These are phyloP conservation scores for Phyllostachys edulis DNA, from an alignment of 176 grass and related monocot species.

Conservation along the genomic window DNA sequence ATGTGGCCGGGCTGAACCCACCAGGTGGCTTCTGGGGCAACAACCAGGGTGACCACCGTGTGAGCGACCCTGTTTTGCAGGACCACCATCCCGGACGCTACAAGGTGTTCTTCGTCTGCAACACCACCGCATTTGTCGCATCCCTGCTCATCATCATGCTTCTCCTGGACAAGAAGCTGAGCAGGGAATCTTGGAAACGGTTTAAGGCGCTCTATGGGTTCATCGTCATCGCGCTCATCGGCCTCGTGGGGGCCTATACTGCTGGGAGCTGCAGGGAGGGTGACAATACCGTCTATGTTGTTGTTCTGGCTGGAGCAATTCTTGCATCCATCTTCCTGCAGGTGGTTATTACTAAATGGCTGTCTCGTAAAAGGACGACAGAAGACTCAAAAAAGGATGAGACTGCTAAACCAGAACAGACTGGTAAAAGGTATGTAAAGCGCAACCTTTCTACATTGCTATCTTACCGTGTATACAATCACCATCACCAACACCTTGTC, in stretches of 20 bases:
- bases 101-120: conserved; percentile 32
- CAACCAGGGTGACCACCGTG: neutral
- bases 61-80: conserved; percentile 5
- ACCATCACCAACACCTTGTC: no score
- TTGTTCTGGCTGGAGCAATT: conserved; percentile 3
- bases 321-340: conserved; percentile 39
- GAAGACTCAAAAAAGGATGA: neutral
- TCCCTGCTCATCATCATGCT: conserved; percentile 40
- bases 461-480: no score
- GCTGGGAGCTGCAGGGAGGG: conserved; percentile 31
- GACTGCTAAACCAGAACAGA: neutral
- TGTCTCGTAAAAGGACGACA: no score
- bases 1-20: conserved; percentile 34
- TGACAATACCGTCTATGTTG: conserved; percentile 23
- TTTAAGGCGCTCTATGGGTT: neutral
- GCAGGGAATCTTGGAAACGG: neutral
- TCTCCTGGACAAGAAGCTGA: conserved; percentile 29
- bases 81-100: neutral
- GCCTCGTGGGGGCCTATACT: conserved; percentile 36
- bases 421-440: no score
- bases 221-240: neutral
- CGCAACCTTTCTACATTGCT: no score
- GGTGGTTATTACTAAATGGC: neutral
- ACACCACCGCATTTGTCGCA: conserved; percentile 24
- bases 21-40: conserved; percentile 41